Evolutionary conservation across 1,139 yeast genomes (phyloP), one percentile per base, ranked within the genome.

Genomic region (Kurtzmaniella quercitrusa): DNA sequence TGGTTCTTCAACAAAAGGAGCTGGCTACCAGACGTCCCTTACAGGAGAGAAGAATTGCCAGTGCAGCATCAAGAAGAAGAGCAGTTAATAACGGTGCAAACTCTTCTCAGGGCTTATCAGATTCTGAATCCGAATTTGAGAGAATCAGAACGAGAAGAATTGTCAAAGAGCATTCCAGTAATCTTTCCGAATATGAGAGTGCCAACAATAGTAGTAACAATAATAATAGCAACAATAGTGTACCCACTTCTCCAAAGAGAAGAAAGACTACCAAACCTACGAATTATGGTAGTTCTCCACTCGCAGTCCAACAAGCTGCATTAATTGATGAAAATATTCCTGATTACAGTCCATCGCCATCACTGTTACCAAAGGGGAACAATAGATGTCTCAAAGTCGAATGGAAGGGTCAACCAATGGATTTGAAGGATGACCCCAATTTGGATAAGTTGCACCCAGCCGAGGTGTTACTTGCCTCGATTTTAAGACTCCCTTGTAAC

Each of bases 321-420:
- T 60, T 70, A 40, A 76, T 81, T 54, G 89, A 85, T 55, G 87
- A 73, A 51, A 60, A 67, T 31, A 72, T 73, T 45, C 79, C 68
- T n/a, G 97, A 93, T 63, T 91, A 76, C 62, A 81, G 93, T 7
- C 98, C 98, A 5, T 67, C 87, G 1, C 46, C 70, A 19, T 59
- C 73, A 1, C 74, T 86, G 1, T 70, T 93, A 48, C 90, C 95
- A 27, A 68, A 77, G 18, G 82, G 81, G 55, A 82, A 82, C 56
- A 52, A 66, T 40, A 82, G 84, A 63, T 80, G 90, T 53, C 73
- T 93, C 55, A 85, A 85, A 58, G 87, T 95, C 40, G 98, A 91
- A 60, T 93, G 98, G 98, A 91, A 91, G 68, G 98, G 98, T 10
- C 95, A 90, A 55, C 95, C 97, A 37, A 89, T 93, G 96, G 95